A percentile compares a stretch with the other conserved stretches of the same genome.
Conservation (phyloP, 306 rosid species). For the Biancaea sappan region DNA sequence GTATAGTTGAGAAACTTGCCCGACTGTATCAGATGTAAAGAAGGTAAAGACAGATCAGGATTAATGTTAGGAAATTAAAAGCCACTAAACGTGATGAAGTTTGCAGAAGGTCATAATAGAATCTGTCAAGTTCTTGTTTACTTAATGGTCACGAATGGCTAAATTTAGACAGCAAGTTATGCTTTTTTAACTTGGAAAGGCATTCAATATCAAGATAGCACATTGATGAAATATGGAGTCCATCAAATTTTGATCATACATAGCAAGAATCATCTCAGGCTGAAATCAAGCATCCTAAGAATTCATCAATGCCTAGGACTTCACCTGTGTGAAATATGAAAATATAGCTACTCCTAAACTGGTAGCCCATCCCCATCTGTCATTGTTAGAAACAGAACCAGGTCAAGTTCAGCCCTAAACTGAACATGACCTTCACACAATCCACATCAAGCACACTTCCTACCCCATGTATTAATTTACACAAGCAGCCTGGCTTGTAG, state of each 20-base stretch:
- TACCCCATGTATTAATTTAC: conserved; percentile 47
- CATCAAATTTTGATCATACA: conserved; percentile 38
- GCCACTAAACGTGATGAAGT: no score
- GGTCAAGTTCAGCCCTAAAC: conserved; percentile 80
- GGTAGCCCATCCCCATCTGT: conserved; percentile 34
- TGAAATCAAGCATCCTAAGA: conserved; percentile 38
- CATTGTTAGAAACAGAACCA: conserved; percentile 41
- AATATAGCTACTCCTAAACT: conserved; percentile 23
- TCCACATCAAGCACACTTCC: conserved; percentile 49
- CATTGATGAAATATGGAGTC: conserved; percentile 12
- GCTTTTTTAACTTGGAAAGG: not conserved
- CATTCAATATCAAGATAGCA: conserved; percentile 6
- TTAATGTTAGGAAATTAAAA: not conserved
- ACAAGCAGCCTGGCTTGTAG: conserved; percentile 55
- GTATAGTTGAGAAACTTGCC: not conserved
- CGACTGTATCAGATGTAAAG: not conserved
- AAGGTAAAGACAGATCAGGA: not conserved
- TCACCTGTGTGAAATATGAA: conserved; percentile 28
- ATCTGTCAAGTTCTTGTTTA: not conserved
- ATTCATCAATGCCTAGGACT: conserved; percentile 36
- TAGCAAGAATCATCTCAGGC: conserved; percentile 33
- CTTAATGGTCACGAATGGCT: not conserved
- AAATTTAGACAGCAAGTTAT: not conserved
- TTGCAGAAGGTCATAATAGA: not conserved
- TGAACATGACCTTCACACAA: conserved; percentile 57